phyloP scores from a whole-genome alignment of 2,329 filamentous ascomycete species.

The Cordyceps cicadae region DNA sequence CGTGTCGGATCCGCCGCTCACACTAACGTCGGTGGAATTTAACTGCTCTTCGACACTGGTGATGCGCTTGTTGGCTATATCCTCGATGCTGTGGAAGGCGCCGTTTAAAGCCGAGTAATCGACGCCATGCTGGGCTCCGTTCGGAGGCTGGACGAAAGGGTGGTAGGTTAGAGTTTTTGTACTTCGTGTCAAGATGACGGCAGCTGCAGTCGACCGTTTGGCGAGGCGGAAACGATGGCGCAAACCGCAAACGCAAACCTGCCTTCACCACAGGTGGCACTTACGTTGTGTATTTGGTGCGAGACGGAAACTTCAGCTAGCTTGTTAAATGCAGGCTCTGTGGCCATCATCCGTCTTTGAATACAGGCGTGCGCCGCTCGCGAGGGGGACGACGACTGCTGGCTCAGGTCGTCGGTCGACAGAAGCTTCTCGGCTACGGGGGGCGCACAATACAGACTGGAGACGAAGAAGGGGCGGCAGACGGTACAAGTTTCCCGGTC shows the following conservation, averaged over 20 bases:
- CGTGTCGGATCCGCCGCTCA: conserved; percentile 68
- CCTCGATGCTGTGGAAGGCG: conserved; percentile 35
- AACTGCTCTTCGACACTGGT: conserved; percentile 49
- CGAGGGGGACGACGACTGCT: conserved; percentile 17
- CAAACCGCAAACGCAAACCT: background rate
- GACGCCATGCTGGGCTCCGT: conserved; percentile 40
- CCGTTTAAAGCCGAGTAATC: conserved; percentile 42
- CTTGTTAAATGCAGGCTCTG: conserved; percentile 48
- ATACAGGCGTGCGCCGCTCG: conserved; percentile 25
- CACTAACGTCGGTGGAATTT: conserved; percentile 58
- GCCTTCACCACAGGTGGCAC: conserved; percentile 16
- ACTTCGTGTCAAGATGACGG: background rate
- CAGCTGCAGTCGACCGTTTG: background rate
- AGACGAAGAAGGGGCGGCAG: background rate
- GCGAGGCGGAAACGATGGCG: conserved; percentile 5
- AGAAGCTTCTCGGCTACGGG: conserved; percentile 4
- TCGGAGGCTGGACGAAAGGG: conserved; percentile 15
- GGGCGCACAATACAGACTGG: background rate
- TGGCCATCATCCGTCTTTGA: conserved; percentile 55
- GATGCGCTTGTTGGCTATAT: conserved; percentile 50
- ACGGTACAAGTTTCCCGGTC: background rate
- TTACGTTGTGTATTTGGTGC: conserved; percentile 38
- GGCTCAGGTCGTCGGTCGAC: conserved; percentile 19
- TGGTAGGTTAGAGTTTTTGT: background rate
- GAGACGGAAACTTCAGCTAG: conserved; percentile 46